phyloP scores from a whole-genome alignment of 352 stramenopile species.

The Phytophthora lateralis region DNA sequence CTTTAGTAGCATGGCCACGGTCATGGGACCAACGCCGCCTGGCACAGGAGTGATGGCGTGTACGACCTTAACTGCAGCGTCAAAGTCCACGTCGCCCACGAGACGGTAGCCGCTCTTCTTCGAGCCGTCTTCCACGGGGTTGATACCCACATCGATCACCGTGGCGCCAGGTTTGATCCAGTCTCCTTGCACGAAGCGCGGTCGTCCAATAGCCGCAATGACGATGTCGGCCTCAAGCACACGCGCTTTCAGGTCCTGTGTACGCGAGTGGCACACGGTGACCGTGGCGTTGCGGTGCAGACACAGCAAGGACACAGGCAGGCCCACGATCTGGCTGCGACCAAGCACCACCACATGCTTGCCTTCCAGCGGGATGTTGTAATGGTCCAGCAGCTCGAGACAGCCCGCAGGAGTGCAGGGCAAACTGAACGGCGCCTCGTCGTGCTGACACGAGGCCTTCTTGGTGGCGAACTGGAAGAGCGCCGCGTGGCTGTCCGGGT shows the following conservation, averaged over 20 bases:
- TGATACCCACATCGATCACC: constrained; percentile 99
- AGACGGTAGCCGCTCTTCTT: constrained; percentile 91
- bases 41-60: constrained; percentile 97
- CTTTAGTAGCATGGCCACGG: constrained; percentile 93
- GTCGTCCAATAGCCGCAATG: constrained; percentile 94
- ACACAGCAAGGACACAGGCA: constrained; percentile 96
- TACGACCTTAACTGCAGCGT: constrained; percentile 80
- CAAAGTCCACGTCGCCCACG: constrained; percentile 98
- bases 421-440: constrained; percentile 83
- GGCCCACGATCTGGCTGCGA: constrained; percentile 97
- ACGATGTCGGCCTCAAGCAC: constrained; percentile 95
- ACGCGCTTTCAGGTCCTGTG: constrained; percentile 79
- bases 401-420: constrained; percentile 97
- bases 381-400: constrained; percentile 94
- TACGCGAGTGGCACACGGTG: constrained; percentile 97
- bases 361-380: constrained; percentile 90
- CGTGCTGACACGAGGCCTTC: constrained; percentile 35
- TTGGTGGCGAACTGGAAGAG: constrained; percentile 82
- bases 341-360: constrained; percentile 98
- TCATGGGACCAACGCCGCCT: constrained; percentile 97
- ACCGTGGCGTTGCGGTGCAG: constrained; percentile 97
- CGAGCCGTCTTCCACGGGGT: constrained; percentile 90
- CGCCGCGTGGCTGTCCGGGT: constrained; percentile 96
- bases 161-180: constrained; percentile 98
- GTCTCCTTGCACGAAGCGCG: constrained; percentile 92